A percentile compares a stretch with the other conserved stretches of the same genome.
Evolutionary conservation across 106 monocot genomes (phyloP).

Genomic region (Acorus calamus): DNA sequence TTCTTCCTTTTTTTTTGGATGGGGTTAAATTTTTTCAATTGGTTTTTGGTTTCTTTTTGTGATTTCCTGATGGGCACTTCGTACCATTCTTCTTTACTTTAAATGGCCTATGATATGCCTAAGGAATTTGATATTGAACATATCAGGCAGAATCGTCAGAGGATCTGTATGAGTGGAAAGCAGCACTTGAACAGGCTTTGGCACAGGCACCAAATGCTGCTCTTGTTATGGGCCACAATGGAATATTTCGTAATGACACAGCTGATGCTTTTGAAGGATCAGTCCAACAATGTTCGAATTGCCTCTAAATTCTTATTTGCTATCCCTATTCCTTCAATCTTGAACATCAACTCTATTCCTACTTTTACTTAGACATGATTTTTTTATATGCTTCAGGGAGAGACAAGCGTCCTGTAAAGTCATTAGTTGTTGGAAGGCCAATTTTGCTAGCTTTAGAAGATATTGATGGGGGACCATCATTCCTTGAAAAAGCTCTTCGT

Average conservation of each 20-base stretch:
- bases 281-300: constrained; percentile 56
- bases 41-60: no score
- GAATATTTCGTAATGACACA: constrained; percentile 96
- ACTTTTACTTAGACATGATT: background rate
- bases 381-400: constrained; percentile 50
- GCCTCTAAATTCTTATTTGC: background rate
- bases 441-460: constrained; percentile 98
- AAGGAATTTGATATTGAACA: constrained; percentile 4
- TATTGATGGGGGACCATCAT: constrained; percentile 97
- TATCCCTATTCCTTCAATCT: background rate
- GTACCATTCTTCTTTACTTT: no score
- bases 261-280: constrained; percentile 77
- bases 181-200: constrained; percentile 82
- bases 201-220: constrained; percentile 98
- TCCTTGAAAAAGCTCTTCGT: constrained; percentile 79
- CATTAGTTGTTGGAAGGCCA: constrained; percentile 90
- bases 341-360: background rate
- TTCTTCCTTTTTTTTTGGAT: background rate
- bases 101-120: no score
- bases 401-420: constrained; percentile 82
- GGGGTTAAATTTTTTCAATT: background rate
- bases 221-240: constrained; percentile 98
- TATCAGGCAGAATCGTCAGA: constrained; percentile 84
- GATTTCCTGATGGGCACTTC: no score
- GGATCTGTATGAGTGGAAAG: constrained; percentile 97